Conservation (phyloP, 139 green algal genomes). For the Trebouxia sp. region DNA sequence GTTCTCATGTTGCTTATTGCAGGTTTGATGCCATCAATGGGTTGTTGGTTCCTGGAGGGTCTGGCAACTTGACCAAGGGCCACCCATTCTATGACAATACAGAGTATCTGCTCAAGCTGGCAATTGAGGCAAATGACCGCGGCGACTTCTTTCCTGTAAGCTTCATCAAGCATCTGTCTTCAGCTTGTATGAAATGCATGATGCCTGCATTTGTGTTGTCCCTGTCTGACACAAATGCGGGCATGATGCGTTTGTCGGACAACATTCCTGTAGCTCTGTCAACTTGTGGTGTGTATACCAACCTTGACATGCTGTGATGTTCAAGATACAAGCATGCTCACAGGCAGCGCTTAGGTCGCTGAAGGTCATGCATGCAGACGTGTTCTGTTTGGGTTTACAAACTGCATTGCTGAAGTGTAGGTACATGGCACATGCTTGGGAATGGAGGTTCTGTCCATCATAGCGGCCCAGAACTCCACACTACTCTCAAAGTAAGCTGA, state of each 20-base stretch:
- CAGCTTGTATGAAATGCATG: not conserved
- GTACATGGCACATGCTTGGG: slow-evolving; percentile 81
- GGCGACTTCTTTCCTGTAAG: slow-evolving; percentile 82
- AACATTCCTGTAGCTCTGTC: too few relatives aligned
- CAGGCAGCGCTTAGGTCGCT: too few relatives aligned
- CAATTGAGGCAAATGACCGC: slow-evolving; percentile 72
- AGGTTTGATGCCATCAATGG: slow-evolving; percentile 66
- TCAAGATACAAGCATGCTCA: too few relatives aligned
- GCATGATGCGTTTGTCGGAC: too few relatives aligned
- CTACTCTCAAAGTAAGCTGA: slow-evolving; percentile 42
- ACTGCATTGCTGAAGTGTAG: slow-evolving; percentile 5
- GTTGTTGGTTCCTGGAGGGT: slow-evolving; percentile 77
- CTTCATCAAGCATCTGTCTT: not conserved
- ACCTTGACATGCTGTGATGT: not conserved
- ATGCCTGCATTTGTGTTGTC: too few relatives aligned
- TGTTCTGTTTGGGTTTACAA: too few relatives aligned
- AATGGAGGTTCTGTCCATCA: slow-evolving; percentile 72
- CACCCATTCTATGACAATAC: slow-evolving; percentile 79
- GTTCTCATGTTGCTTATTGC: too few relatives aligned
- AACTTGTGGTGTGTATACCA: not conserved
- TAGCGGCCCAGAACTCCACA: slow-evolving; percentile 53
- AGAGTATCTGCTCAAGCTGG: slow-evolving; percentile 55
- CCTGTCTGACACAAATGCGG: too few relatives aligned
- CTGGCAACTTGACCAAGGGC: slow-evolving; percentile 58
- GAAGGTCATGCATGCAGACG: too few relatives aligned